A percentile compares a stretch with the other conserved stretches of the same genome.
phyloP scores from a whole-genome alignment of 345 rosid genomes.

The Eucalyptus rudis region DNA sequence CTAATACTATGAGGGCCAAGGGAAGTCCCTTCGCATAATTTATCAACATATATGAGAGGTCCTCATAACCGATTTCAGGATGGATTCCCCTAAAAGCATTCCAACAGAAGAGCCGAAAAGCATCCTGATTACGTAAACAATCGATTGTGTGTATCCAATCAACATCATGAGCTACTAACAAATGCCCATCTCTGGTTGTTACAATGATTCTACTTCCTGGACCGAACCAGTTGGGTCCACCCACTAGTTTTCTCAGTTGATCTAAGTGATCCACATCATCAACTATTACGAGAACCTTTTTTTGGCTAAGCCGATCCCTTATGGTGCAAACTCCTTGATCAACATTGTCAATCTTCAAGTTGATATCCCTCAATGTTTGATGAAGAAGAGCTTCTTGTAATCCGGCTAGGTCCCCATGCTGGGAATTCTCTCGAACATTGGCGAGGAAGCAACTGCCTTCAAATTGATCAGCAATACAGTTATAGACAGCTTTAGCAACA shows the following conservation, averaged over 20 bases:
- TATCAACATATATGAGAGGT: neutral
- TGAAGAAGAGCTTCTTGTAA: constrained; percentile 6
- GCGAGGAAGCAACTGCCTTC: constrained; percentile 11
- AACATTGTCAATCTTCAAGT: neutral
- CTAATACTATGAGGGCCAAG: constrained; percentile 2
- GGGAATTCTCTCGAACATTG: constrained; percentile 14
- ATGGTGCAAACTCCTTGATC: neutral
- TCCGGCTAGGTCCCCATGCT: neutral
- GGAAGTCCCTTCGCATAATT: constrained; percentile 2
- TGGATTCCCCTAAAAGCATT: neutral
- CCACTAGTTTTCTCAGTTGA: neutral
- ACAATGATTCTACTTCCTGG: neutral
- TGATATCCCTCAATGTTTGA: neutral
- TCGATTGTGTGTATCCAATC: neutral
- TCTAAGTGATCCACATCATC: constrained; percentile 2
- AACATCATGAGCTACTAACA: neutral
- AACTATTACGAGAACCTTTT: neutral
- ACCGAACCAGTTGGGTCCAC: neutral
- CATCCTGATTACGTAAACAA: neutral
- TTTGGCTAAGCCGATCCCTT: neutral
- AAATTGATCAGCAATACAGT: constrained; percentile 1
- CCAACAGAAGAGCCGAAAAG: neutral
- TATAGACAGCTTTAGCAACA: constrained; percentile 11
- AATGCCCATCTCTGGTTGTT: constrained; percentile 1
- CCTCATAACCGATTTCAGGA: neutral